A percentile compares a stretch with the other conserved stretches of the same genome.
These are phyloP conservation scores for Moesziomyces sp. DNA, from an alignment of 1,284 basidiomycete species.

Conservation along the genomic window DNA sequence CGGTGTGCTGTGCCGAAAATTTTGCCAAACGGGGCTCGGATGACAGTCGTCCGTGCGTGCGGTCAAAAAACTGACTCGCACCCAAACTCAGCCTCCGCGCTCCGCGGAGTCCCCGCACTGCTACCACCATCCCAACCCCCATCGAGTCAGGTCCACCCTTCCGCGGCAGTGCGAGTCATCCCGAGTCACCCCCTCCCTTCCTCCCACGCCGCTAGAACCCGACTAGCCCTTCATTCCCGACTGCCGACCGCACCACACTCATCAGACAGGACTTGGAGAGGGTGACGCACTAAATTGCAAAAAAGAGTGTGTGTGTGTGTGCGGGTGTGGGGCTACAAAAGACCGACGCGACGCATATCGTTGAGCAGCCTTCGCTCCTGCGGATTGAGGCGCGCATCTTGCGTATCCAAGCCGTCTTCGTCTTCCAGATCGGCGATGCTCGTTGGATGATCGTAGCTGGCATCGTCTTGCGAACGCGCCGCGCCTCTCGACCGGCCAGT, in stretches of 20 bases:
- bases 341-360: constrained; percentile 47
- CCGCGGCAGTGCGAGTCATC: no score
- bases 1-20: no score
- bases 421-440: constrained; percentile 45
- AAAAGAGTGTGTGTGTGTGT: constrained; percentile 7
- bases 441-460: constrained; percentile 32
- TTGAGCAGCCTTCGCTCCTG: constrained; percentile 48
- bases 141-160: no score
- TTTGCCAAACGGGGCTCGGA: no score
- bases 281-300: neutral
- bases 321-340: constrained; percentile 1
- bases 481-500: neutral
- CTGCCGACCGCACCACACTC: no score
- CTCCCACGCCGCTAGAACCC: no score
- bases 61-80: no score
- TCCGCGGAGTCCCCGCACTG: neutral
- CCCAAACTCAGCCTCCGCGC: no score
- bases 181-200: no score
- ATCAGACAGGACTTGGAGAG: no score
- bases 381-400: constrained; percentile 32
- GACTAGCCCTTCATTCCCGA: no score
- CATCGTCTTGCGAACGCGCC: neutral
- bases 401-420: constrained; percentile 32
- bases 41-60: no score
- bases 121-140: neutral